Evolutionary conservation across 78 protist species (phyloP).

Genomic region (Dictyostelium intermedium): DNA sequence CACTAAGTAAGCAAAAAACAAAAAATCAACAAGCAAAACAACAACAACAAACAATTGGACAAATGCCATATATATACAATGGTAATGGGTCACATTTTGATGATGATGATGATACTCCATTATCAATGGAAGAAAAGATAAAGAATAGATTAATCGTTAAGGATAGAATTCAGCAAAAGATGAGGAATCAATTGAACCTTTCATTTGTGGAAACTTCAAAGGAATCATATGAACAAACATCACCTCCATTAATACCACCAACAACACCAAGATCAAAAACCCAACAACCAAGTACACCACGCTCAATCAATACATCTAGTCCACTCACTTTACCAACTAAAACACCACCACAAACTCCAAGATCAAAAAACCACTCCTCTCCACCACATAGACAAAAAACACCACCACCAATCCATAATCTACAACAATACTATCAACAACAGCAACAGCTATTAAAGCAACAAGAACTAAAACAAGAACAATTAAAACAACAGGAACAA

Average conservation of each 20-base stretch:
- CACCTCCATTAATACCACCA: not conserved
- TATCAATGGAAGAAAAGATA: not conserved
- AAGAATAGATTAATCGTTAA: not conserved
- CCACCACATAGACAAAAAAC: not conserved
- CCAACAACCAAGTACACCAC: not conserved
- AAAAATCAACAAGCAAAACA: not conserved
- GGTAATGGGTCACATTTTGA: not conserved
- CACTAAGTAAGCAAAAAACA: not conserved
- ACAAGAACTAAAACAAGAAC: not conserved
- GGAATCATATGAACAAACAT: not conserved
- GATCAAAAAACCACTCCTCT: not conserved
- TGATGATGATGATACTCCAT: not conserved
- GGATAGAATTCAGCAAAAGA: not conserved
- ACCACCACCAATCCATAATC: not conserved
- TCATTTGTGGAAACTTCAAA: not conserved
- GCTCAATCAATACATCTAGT: not conserved
- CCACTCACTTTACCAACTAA: not conserved
- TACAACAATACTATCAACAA: not conserved
- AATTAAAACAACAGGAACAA: not conserved
- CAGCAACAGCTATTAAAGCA: not conserved
- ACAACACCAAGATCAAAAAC: not conserved
- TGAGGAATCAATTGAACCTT: not conserved
- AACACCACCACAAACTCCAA: not conserved
- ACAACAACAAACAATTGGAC: not conserved
- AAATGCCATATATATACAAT: not conserved